Conservation (phyloP, 1,139 yeast genomes). For the Geotrichum siamense region DNA sequence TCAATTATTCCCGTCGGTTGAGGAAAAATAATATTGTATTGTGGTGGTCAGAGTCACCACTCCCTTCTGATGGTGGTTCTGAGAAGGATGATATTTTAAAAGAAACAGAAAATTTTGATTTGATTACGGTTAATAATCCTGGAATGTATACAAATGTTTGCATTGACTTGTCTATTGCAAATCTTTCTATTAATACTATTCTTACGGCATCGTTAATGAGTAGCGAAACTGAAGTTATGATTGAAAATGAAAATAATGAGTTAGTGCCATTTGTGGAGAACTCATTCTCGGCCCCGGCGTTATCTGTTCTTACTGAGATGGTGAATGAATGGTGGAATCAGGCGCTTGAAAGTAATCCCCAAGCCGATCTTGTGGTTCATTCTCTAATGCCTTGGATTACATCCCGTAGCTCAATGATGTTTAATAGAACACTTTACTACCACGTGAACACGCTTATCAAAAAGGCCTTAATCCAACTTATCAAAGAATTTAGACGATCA, state of each 20-base stretch:
- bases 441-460: conserved; percentile 84
- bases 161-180: conserved; percentile 70
- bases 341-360: conserved; percentile 58
- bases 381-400: conserved; percentile 86
- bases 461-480: conserved; percentile 72
- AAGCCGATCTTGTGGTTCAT: conserved; percentile 83
- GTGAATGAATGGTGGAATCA: conserved; percentile 94
- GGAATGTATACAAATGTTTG: conserved; percentile 76
- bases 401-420: conserved; percentile 60
- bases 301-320: conserved; percentile 61
- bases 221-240: conserved; percentile 62
- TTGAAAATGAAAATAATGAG: conserved; percentile 24
- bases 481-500: conserved; percentile 70
- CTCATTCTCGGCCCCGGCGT: conserved; percentile 74
- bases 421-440: conserved; percentile 72
- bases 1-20: conserved; percentile 76
- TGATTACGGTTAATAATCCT: conserved; percentile 70
- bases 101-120: conserved; percentile 54
- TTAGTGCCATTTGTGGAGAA: conserved; percentile 38
- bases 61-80: conserved; percentile 81
- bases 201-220: conserved; percentile 76
- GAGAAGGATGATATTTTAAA: conserved; percentile 50
- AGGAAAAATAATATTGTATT: conserved; percentile 58
- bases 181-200: conserved; percentile 76
- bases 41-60: conserved; percentile 88